Percentiles rank a stretch among this genome's conserved stretches.
phyloP scores from a whole-genome alignment of 768 basidiomycete species.

The Mycena maculata region DNA sequence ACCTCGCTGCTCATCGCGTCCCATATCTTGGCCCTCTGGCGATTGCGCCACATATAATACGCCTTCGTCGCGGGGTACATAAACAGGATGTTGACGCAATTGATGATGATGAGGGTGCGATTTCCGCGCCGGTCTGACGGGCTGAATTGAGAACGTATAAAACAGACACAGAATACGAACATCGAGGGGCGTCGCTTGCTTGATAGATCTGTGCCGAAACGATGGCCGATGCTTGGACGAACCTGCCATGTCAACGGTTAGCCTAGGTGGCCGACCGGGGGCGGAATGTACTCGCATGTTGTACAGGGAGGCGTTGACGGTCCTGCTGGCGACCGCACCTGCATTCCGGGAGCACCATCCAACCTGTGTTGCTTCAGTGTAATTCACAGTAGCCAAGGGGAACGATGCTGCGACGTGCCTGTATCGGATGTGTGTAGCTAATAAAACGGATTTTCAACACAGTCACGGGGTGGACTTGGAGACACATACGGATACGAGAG shows the following conservation, averaged over 20 bases:
- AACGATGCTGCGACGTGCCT: conserved; percentile 39
- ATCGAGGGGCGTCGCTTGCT: conserved; percentile 65
- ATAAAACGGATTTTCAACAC: conserved; percentile 20
- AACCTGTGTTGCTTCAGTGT: conserved; percentile 45
- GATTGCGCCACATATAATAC: conserved; percentile 71
- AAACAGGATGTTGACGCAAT: conserved; percentile 59
- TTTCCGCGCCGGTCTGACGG: conserved; percentile 71
- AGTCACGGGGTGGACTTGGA: conserved; percentile 19
- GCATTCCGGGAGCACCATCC: conserved; percentile 72
- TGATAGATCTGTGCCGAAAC: conserved; percentile 70
- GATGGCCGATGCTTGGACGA: conserved; percentile 56
- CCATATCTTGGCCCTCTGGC: conserved; percentile 65
- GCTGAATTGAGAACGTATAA: too few relatives aligned
- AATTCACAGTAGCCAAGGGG: neutral
- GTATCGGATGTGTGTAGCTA: conserved; percentile 62
- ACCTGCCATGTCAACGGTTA: conserved; percentile 41
- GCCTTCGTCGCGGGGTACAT: conserved; percentile 66
- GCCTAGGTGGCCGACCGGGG: neutral
- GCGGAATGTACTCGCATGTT: conserved; percentile 56
- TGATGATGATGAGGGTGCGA: conserved; percentile 62
- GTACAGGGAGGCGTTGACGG: conserved; percentile 69
- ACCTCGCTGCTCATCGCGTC: conserved; percentile 64
- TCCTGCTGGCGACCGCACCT: conserved; percentile 68
- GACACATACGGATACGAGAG: conserved; percentile 56
- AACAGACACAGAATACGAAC: too few relatives aligned